phyloP scores from a whole-genome alignment of 148 eudicot species.

The Gaultheria prostrata region DNA sequence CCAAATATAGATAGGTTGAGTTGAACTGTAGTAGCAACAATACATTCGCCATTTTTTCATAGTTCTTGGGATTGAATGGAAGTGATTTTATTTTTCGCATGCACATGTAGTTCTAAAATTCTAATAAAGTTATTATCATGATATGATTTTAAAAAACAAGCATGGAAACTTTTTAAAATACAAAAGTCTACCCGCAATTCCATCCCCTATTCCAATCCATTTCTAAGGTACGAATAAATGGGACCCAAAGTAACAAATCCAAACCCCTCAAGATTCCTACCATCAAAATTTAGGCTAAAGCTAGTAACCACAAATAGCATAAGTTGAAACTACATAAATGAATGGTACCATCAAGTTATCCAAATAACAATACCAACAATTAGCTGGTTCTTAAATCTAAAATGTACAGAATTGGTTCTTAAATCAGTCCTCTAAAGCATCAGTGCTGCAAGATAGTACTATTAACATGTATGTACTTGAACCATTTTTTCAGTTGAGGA shows the following conservation, averaged over 20 bases:
- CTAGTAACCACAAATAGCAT: not conserved
- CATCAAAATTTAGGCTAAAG: not conserved
- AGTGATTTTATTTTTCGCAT: not conserved
- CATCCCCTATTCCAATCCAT: not conserved
- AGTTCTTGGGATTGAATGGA: not conserved
- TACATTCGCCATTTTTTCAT: not conserved
- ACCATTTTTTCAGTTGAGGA: not conserved
- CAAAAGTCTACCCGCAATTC: not conserved
- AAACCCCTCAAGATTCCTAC: not conserved
- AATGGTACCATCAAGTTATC: slow-evolving; percentile 1
- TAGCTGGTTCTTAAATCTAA: not conserved
- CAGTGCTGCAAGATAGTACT: not conserved
- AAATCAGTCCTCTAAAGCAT: not conserved
- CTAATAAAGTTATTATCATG: not conserved
- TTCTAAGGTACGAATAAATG: not conserved
- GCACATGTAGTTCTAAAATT: not conserved
- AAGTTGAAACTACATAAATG: not conserved
- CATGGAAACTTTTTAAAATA: not conserved
- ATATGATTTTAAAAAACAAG: not conserved
- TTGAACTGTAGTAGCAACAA: not conserved
- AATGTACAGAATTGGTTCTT: not conserved
- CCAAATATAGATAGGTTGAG: not conserved
- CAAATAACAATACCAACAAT: not conserved
- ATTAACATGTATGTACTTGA: not conserved
- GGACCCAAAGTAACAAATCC: not conserved